These are phyloP conservation scores for Penicillium sp. DNA, from an alignment of 2,329 filamentous ascomycete species.

Conservation along the genomic window DNA sequence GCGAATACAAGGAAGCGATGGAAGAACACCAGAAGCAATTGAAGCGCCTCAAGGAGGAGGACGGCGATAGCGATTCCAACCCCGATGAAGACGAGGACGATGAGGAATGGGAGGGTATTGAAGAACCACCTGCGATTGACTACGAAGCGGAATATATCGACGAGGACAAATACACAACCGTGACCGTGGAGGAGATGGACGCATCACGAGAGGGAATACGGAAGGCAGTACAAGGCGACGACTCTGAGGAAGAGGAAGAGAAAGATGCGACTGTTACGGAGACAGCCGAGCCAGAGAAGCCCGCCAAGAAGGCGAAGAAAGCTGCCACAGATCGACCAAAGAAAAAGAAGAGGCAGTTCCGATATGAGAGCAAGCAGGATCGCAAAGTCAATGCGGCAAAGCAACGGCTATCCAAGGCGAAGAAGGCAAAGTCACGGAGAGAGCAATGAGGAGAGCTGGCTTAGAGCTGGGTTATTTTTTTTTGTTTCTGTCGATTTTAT, in stretches of 20 bases:
- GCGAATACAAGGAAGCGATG: conserved; percentile 81
- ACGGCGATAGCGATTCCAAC: conserved; percentile 25
- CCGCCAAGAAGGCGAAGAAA: conserved; percentile 52
- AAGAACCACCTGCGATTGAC: conserved; percentile 62
- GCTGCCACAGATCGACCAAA: conserved; percentile 61
- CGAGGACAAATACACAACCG: conserved; percentile 93
- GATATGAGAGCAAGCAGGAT: conserved; percentile 88
- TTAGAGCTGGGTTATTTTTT: not conserved
- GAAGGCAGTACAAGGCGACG: conserved; percentile 51
- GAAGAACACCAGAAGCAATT: conserved; percentile 74
- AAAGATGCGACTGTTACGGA: conserved; percentile 36
- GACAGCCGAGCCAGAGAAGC: conserved; percentile 31
- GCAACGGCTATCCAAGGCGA: conserved; percentile 71
- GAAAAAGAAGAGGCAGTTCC: conserved; percentile 88
- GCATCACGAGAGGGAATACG: conserved; percentile 74
- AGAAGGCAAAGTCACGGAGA: conserved; percentile 64
- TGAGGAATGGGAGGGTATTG: conserved; percentile 69
- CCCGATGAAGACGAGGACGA: conserved; percentile 40
- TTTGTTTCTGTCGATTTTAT: conserved; percentile 3
- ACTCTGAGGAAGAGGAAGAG: conserved; percentile 29
- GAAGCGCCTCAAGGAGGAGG: conserved; percentile 59
- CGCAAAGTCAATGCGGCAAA: conserved; percentile 66
- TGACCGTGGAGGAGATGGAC: conserved; percentile 88
- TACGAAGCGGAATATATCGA: conserved; percentile 94
- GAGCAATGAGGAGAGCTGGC: conserved; percentile 31